Percentiles rank a stretch among this genome's conserved stretches.
Evolutionary conservation across 257 asterid species (phyloP).

Genomic region (Primulina tabacum): DNA sequence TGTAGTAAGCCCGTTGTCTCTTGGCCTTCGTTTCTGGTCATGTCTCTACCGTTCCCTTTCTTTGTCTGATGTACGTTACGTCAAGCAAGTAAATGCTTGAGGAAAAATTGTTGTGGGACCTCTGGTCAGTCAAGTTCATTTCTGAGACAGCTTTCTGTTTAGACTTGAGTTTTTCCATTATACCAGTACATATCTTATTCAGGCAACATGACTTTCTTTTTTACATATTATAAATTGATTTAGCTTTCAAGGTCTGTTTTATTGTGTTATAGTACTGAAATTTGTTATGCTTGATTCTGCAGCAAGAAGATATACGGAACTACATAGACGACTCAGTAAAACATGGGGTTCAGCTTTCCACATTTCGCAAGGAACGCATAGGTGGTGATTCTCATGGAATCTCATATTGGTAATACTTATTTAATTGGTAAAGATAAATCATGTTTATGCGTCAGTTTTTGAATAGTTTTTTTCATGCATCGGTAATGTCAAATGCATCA

Average conservation of each 20-base stretch:
- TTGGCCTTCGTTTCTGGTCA: constrained; percentile 2
- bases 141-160: constrained; percentile 2
- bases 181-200: neutral
- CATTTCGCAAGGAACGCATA: constrained; percentile 80
- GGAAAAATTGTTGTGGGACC: constrained; percentile 1
- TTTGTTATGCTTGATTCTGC: constrained; percentile 41
- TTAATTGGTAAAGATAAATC: constrained; percentile 3
- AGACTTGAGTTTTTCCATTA: constrained; percentile 1
- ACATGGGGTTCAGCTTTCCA: constrained; percentile 64
- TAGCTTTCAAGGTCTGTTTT: neutral
- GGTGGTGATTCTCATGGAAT: constrained; percentile 96
- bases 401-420: constrained; percentile 74
- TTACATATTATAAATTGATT: neutral
- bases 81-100: constrained; percentile 1
- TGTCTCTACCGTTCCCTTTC: neutral
- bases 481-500: neutral
- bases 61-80: neutral
- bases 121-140: constrained; percentile 11
- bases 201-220: neutral
- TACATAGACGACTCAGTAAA: constrained; percentile 75
- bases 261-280: constrained; percentile 16
- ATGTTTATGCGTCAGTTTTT: constrained; percentile 10
- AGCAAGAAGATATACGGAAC: constrained; percentile 95
- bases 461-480: too few relatives aligned
- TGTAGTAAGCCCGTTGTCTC: neutral